These are phyloP conservation scores for Nematocida sp. DNA, from an alignment of 371 early-diverging fungal species.

Conservation along the genomic window DNA sequence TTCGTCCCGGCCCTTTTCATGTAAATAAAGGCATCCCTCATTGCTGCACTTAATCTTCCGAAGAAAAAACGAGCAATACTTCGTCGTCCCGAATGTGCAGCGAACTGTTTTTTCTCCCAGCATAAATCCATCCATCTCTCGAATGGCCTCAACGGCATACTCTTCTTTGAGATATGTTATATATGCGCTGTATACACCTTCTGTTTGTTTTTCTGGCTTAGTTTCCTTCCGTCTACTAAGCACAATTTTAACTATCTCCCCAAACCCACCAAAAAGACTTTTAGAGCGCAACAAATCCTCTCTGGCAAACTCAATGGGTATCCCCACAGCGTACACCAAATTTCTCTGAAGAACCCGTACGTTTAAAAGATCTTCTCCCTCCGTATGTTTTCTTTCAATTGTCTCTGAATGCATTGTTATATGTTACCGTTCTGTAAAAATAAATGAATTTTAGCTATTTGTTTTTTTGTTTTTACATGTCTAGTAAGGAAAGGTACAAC, in stretches of 20 bases:
- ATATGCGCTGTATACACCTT: slow-evolving; percentile 67
- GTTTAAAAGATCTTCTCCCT: slow-evolving; percentile 50
- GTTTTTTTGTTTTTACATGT: slow-evolving; percentile 60
- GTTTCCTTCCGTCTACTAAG: slow-evolving; percentile 63
- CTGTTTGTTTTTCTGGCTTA: slow-evolving; percentile 1
- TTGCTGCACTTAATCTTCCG: slow-evolving; percentile 70
- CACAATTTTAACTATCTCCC: slow-evolving; percentile 70
- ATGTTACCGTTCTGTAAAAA: slow-evolving; percentile 45
- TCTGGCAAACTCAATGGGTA: slow-evolving; percentile 68
- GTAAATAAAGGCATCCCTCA: slow-evolving; percentile 71
- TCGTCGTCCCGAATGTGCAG: slow-evolving; percentile 71
- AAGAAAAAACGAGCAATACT: slow-evolving; percentile 71
- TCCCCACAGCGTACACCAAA: slow-evolving; percentile 70
- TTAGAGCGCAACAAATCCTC: slow-evolving; percentile 66
- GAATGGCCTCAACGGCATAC: slow-evolving; percentile 68
- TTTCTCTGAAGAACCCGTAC: slow-evolving; percentile 70
- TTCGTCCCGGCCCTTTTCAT: slow-evolving; percentile 63
- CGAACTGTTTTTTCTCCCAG: slow-evolving; percentile 67
- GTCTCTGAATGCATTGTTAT: slow-evolving; percentile 36
- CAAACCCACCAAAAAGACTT: slow-evolving; percentile 71
- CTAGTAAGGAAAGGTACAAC: slow-evolving; percentile 61
- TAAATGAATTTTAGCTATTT: slow-evolving; percentile 27
- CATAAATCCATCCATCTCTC: slow-evolving; percentile 69
- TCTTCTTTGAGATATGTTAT: slow-evolving; percentile 66
- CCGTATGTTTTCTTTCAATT: slow-evolving; percentile 13